Evolutionary conservation across 192 early-diverging fungal species (phyloP).

Genomic region (Entophlyctis luteolus): DNA sequence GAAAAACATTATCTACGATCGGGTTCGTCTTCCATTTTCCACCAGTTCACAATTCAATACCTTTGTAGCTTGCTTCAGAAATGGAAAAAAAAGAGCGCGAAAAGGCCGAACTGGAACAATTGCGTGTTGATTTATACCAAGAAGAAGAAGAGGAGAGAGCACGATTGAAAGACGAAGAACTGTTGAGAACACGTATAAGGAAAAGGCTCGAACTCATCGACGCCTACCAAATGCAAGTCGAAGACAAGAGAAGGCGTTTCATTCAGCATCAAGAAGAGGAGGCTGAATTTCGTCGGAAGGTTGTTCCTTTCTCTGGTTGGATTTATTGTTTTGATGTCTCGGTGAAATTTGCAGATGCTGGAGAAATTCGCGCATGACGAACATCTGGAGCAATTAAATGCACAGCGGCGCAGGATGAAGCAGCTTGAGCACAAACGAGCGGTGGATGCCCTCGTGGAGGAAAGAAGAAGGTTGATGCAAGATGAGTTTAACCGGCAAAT

Average conservation of each 20-base stretch:
- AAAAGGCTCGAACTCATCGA: conserved; percentile 56
- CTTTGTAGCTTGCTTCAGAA: conserved; percentile 50
- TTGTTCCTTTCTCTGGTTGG: too few relatives aligned
- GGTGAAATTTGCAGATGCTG: conserved; percentile 41
- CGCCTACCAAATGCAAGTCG: conserved; percentile 52
- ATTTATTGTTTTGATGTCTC: neutral
- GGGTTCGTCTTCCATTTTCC: conserved; percentile 22
- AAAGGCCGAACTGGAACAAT: conserved; percentile 51
- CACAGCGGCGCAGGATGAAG: conserved; percentile 51
- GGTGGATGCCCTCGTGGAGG: conserved; percentile 54
- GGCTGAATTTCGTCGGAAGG: conserved; percentile 46
- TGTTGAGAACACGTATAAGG: conserved; percentile 45
- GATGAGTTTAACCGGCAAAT: conserved; percentile 32
- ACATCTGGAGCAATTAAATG: conserved; percentile 53
- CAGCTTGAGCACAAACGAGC: conserved; percentile 58
- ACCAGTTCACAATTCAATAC: neutral
- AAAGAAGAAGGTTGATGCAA: conserved; percentile 38
- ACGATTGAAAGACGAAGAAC: conserved; percentile 39
- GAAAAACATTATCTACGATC: conserved; percentile 50
- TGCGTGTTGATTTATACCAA: conserved; percentile 54
- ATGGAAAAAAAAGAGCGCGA: conserved; percentile 44
- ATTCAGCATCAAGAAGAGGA: conserved; percentile 47
- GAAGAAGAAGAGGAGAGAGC: conserved; percentile 53
- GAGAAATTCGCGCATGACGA: conserved; percentile 58
- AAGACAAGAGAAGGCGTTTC: conserved; percentile 40